These are phyloP conservation scores for Pseudocercospora macadamiae DNA, from an alignment of 2,329 filamentous ascomycete species.

Conservation along the genomic window DNA sequence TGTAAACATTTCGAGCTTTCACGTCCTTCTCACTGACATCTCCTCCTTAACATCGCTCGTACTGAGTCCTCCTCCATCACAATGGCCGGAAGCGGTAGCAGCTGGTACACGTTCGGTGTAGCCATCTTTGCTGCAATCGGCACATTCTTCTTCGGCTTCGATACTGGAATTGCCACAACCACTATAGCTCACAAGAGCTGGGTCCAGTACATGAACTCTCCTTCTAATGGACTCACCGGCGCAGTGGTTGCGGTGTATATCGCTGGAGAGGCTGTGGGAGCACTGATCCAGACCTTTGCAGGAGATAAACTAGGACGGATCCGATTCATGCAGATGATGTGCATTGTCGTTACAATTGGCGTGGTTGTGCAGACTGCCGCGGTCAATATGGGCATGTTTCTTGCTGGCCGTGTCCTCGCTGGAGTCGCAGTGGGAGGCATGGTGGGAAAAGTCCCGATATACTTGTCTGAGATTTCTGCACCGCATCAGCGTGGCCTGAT, in stretches of 20 bases:
- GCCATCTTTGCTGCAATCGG: conserved; percentile 62
- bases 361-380: conserved; percentile 58
- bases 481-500: conserved; percentile 53
- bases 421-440: conserved; percentile 37
- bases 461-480: conserved; percentile 58
- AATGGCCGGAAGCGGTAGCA: conserved; percentile 13
- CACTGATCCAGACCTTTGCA: conserved; percentile 54
- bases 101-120: conserved; percentile 54
- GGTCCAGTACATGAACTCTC: conserved; percentile 61
- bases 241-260: conserved; percentile 62
- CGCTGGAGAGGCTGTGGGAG: conserved; percentile 61
- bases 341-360: conserved; percentile 58
- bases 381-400: conserved; percentile 47
- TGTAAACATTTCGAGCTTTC: conserved; percentile 5
- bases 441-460: conserved; percentile 56
- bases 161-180: conserved; percentile 63
- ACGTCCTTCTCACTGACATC: not conserved
- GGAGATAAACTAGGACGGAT: conserved; percentile 52
- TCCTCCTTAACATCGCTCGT: not conserved
- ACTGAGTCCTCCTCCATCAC: not conserved
- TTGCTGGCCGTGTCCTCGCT: conserved; percentile 35
- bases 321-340: conserved; percentile 48
- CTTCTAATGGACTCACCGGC: conserved; percentile 59
- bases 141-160: conserved; percentile 63
- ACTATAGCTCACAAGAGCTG: conserved; percentile 64